Base-by-base conservation (phyloP, 305 asterid genomes). In the Ajuga reptans region DNA sequence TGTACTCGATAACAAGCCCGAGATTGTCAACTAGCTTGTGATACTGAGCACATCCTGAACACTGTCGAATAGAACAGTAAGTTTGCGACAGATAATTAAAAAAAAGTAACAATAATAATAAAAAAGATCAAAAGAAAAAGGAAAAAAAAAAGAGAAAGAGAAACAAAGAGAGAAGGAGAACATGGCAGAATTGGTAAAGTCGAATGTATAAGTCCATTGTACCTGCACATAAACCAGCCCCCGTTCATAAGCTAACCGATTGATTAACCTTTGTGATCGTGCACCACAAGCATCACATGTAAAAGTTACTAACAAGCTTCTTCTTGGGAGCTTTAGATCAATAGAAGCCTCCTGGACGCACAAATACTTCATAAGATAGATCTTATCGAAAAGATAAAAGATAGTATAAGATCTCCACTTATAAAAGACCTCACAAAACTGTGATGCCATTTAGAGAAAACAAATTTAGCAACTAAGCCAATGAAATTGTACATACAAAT, bases 21-120 rank as follows among this genome's bases (percentile, higher is more conserved):
- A 90, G 97, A 79, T 93, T 93, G 88, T 93, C 96, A n/a, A 87
- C 96, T 73, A 93, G 76, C 84, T 83, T 89, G 87, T 93, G 97
- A 84, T 90, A 83, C 81, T 76, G 76, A 71, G 89, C 77, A 78
- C 98, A 90, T 42, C 98, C 96, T 71, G 96, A 72, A 78, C 97
- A 90, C 98, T 93, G 88, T 78, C 72, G 52, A 77, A 75, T 54
- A 73, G 56, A 61, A 76, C 45, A 46, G 52, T 64, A 9, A 71
- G 51, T 66, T 50, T 18, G 57, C 72, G 45, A 9, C 31, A 64
- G 16, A 27, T 8, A 14, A 50, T 4, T 2, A 4, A 17, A 27
- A 61, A 68, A 37, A 16, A 41, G 8, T 31, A 71, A 21, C 2
- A 21, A 21, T 21, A 21, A 21, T 21, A 0, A 21, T 62, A 49